These are phyloP conservation scores for Tilletiaria anomala DNA, from an alignment of 1,284 basidiomycete species.

Conservation along the genomic window DNA sequence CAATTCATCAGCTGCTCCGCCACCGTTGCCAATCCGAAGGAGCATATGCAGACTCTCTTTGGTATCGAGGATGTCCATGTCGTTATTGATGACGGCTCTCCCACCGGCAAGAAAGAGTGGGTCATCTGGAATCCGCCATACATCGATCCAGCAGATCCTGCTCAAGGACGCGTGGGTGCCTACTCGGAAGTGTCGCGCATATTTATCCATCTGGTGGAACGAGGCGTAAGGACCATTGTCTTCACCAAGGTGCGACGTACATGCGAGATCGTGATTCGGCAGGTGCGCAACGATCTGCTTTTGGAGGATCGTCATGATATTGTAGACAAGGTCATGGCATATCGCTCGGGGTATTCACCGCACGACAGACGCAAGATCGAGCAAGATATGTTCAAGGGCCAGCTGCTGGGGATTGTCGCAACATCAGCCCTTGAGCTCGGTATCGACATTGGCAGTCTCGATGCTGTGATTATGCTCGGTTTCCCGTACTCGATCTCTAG, in stretches of 20 bases:
- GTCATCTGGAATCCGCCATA: conserved; percentile 48
- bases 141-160: conserved; percentile 50
- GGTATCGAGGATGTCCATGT: conserved; percentile 57
- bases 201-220: conserved; percentile 67
- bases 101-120: conserved; percentile 56
- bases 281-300: conserved; percentile 57
- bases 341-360: conserved; percentile 57
- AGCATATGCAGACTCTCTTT: conserved; percentile 48
- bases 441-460: conserved; percentile 73
- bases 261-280: conserved; percentile 72
- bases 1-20: conserved; percentile 77
- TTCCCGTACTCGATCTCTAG: conserved; percentile 53
- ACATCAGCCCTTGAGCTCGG: conserved; percentile 82
- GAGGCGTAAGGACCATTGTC: conserved; percentile 64
- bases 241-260: conserved; percentile 75
- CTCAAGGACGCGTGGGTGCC: conserved; percentile 51
- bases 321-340: conserved; percentile 61
- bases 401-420: conserved; percentile 66
- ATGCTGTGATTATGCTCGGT: conserved; percentile 76
- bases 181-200: conserved; percentile 59
- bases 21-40: conserved; percentile 60
- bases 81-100: conserved; percentile 67
- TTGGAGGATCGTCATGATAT: conserved; percentile 64
- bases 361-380: conserved; percentile 73
- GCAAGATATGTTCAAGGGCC: conserved; percentile 67